A percentile compares a stretch with the other conserved stretches of the same genome.
Evolutionary conservation across 2,329 filamentous ascomycete species (phyloP).

Genomic region (Talaromyces pinophilus): DNA sequence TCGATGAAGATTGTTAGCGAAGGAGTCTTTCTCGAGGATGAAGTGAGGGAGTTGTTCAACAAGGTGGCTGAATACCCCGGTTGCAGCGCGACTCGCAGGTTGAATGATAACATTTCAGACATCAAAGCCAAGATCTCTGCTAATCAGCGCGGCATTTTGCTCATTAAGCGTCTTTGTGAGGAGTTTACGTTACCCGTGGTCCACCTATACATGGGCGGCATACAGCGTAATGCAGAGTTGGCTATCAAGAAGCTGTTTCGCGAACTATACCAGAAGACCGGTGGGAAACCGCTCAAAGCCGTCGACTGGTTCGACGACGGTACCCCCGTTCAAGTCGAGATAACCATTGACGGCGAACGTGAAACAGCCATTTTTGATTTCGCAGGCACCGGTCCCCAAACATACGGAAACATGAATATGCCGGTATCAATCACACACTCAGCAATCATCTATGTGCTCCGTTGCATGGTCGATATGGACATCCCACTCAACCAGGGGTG

Average conservation of each 20-base stretch:
- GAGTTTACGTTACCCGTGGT: slow-evolving; percentile 73
- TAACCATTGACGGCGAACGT: slow-evolving; percentile 67
- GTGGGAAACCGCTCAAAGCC: slow-evolving; percentile 64
- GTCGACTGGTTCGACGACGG: slow-evolving; percentile 80
- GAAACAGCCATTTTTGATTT: slow-evolving; percentile 70
- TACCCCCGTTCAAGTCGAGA: slow-evolving; percentile 67
- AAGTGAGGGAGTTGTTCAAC: slow-evolving; percentile 66
- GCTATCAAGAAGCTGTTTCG: slow-evolving; percentile 70
- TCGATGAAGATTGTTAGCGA: slow-evolving; percentile 68
- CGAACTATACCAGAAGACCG: slow-evolving; percentile 67
- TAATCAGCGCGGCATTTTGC: slow-evolving; percentile 76
- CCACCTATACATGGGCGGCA: slow-evolving; percentile 74
- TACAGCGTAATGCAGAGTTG: slow-evolving; percentile 73
- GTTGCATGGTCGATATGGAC: slow-evolving; percentile 71
- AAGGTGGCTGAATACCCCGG: slow-evolving; percentile 71
- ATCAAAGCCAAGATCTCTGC: slow-evolving; percentile 79
- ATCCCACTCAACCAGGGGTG: slow-evolving; percentile 81
- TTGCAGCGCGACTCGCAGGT: slow-evolving; percentile 72
- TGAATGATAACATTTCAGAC: slow-evolving; percentile 78
- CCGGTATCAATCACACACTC: slow-evolving; percentile 73
- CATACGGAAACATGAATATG: slow-evolving; percentile 73
- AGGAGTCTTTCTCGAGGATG: slow-evolving; percentile 71
- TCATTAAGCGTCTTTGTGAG: slow-evolving; percentile 69
- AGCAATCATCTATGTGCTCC: slow-evolving; percentile 76
- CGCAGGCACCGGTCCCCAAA: slow-evolving; percentile 70